Evolutionary conservation across 306 rosid species (phyloP).

Genomic region (Vigna angularis): DNA sequence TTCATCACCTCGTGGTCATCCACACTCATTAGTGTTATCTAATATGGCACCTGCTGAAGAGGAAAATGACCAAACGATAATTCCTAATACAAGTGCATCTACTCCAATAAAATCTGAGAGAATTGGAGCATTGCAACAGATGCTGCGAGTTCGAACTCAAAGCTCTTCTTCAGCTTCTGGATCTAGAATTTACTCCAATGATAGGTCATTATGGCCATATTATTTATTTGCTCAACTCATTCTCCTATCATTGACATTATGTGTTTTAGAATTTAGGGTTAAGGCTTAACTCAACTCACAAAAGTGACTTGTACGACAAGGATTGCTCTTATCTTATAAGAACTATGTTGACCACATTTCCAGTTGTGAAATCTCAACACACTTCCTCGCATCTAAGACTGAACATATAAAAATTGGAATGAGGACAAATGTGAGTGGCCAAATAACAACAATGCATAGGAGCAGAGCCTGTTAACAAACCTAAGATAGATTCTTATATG

Average conservation of each 20-base stretch:
- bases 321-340: not conserved
- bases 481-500: not conserved
- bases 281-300: not conserved
- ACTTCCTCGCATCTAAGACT: not conserved
- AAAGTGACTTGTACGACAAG: not conserved
- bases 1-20: constrained; percentile 66
- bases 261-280: not conserved
- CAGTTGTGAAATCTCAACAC: not conserved
- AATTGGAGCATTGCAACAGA: constrained; percentile 56
- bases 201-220: constrained; percentile 55
- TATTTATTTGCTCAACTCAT: constrained; percentile 12
- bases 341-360: not conserved
- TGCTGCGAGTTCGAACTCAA: constrained; percentile 49
- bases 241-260: not conserved
- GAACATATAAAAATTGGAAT: not conserved
- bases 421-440: not conserved
- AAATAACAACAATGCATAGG: not conserved
- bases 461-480: not conserved
- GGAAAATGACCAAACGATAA: constrained; percentile 55
- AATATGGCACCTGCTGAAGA: constrained; percentile 52
- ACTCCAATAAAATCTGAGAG: constrained; percentile 55
- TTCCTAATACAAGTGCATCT: constrained; percentile 57
- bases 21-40: constrained; percentile 64
- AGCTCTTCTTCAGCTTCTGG: constrained; percentile 56
- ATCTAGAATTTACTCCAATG: constrained; percentile 44